phyloP scores from a whole-genome alignment of 768 basidiomycete species.

The Agrocybe pediades region DNA sequence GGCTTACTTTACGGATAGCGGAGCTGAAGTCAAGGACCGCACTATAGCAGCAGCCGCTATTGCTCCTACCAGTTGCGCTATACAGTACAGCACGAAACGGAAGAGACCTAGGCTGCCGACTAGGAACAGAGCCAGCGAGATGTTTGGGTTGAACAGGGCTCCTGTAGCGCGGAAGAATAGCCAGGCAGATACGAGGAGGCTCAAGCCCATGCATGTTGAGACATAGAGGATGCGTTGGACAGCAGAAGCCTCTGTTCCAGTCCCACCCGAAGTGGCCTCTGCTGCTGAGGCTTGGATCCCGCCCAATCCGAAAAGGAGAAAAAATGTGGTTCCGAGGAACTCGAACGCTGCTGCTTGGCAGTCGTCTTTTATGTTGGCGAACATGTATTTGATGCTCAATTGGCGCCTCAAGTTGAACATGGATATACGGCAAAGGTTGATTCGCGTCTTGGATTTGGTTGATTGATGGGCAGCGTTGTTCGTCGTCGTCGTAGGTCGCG shows the following conservation, averaged over 20 bases:
- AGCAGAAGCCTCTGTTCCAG: constrained; percentile 31
- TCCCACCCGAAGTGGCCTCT: constrained; percentile 27
- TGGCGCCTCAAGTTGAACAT: not conserved
- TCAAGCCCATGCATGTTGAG: constrained; percentile 60
- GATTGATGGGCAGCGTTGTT: no score
- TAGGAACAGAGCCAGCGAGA: constrained; percentile 61
- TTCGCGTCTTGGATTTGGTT: no score
- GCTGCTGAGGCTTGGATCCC: constrained; percentile 59
- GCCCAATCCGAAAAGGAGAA: constrained; percentile 67
- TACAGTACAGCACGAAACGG: constrained; percentile 57
- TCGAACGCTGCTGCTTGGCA: constrained; percentile 54
- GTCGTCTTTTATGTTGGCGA: constrained; percentile 37
- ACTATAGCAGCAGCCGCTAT: constrained; percentile 62
- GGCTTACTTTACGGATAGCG: constrained; percentile 54
- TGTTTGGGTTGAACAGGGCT: constrained; percentile 66
- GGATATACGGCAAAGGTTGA: not conserved
- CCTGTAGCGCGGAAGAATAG: constrained; percentile 65
- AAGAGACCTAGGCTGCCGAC: constrained; percentile 55
- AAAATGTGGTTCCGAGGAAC: constrained; percentile 60
- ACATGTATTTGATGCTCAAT: not conserved
- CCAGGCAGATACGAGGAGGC: constrained; percentile 66
- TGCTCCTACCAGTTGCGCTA: constrained; percentile 63
- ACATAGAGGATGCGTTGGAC: constrained; percentile 55
- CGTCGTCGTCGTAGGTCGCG: no score
- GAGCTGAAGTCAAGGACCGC: constrained; percentile 53